A percentile compares a stretch with the other conserved stretches of the same genome.
Conservation (phyloP, 1,139 yeast species). For the Hyphopichia wangnamkhiaoensis region DNA sequence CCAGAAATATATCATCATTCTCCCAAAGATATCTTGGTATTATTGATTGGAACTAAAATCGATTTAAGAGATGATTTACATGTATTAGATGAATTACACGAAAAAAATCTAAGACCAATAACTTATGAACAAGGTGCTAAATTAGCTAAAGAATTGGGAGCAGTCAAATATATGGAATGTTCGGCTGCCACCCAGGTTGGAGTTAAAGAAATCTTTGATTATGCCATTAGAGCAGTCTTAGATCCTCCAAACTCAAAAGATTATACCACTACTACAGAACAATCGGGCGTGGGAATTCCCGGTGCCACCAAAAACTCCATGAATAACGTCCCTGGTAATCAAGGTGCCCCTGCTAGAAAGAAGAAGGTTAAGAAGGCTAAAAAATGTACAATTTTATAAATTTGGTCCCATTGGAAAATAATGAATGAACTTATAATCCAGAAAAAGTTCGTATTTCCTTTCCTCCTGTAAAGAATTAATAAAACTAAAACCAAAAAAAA, state of each 20-base stretch:
- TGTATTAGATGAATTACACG: slow-evolving; percentile 69
- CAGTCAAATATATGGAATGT: slow-evolving; percentile 80
- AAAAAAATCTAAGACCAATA: slow-evolving; percentile 63
- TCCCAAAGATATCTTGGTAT: slow-evolving; percentile 69
- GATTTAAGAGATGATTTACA: slow-evolving; percentile 85
- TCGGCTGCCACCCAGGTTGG: slow-evolving; percentile 93
- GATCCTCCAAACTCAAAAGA: slow-evolving; percentile 46
- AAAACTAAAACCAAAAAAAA: too few relatives aligned
- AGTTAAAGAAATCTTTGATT: slow-evolving; percentile 78
- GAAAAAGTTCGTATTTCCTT: too few relatives aligned
- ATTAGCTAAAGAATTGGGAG: slow-evolving; percentile 71
- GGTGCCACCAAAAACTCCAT: slow-evolving; percentile 11
- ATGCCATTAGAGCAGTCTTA: slow-evolving; percentile 72
- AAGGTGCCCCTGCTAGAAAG: slow-evolving; percentile 14
- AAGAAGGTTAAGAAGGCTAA: slow-evolving; percentile 46
- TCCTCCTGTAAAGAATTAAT: too few relatives aligned
- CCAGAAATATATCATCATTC: slow-evolving; percentile 90
- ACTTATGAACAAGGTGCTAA: slow-evolving; percentile 62
- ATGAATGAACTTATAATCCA: too few relatives aligned
- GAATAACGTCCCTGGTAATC: slow-evolving; percentile 6
- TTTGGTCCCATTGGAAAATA: too few relatives aligned
- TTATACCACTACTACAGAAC: slow-evolving; percentile 4
- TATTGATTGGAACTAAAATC: slow-evolving; percentile 82
- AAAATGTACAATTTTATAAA: slow-evolving; percentile 51
- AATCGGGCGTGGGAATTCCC: slow-evolving; percentile 5